Conservation (phyloP, 257 asterid genomes). For the Mitragyna speciosa region DNA sequence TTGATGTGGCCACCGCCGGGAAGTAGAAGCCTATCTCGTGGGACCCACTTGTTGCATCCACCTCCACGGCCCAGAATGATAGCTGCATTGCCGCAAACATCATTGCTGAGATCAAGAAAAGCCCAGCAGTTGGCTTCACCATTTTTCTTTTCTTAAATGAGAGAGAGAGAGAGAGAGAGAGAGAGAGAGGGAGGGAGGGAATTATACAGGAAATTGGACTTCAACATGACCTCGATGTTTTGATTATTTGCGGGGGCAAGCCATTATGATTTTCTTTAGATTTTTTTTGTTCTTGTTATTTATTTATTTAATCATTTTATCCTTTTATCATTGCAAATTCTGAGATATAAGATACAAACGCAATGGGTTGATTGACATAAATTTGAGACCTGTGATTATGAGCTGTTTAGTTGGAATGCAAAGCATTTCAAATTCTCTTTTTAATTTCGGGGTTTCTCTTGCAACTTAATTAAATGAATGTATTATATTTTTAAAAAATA, state of each 20-base stretch:
- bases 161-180: background rate
- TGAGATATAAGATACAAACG: too few species aligned
- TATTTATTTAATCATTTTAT: background rate
- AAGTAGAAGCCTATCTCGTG: constrained; percentile 2
- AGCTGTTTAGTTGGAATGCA: too few species aligned
- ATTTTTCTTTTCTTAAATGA: background rate
- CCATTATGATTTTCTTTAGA: background rate
- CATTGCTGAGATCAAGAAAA: constrained; percentile 11
- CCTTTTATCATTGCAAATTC: too few species aligned
- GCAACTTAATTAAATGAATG: background rate
- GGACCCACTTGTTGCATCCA: background rate
- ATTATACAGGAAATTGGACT: constrained; percentile 9
- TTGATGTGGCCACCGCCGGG: constrained; percentile 2
- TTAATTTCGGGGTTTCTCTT: too few species aligned
- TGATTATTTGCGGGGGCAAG: constrained; percentile 2
- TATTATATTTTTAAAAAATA: too few species aligned
- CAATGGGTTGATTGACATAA: too few species aligned
- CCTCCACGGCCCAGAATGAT: background rate
- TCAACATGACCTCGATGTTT: background rate
- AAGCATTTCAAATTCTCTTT: too few species aligned
- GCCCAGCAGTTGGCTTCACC: constrained; percentile 5
- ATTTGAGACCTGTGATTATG: too few species aligned
- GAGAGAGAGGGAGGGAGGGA: background rate
- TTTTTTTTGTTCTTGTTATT: background rate
- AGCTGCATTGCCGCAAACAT: background rate